phyloP scores from a whole-genome alignment of 2,329 filamentous ascomycete genomes.

The Nannizziopsis barbatae region DNA sequence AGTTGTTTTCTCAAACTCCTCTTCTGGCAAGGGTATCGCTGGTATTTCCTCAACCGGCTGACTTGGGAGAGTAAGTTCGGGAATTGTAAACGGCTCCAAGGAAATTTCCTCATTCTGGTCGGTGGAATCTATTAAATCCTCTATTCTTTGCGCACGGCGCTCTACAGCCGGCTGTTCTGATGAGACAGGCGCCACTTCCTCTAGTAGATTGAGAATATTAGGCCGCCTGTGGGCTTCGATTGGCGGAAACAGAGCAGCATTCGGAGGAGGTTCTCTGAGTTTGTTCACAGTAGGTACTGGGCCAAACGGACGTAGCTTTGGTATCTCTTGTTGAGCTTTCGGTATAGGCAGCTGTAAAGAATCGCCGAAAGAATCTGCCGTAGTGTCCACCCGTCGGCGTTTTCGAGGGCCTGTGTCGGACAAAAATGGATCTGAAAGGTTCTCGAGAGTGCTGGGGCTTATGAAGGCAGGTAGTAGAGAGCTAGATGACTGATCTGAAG shows the following conservation, averaged over 20 bases:
- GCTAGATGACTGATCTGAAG: slow-evolving; percentile 30
- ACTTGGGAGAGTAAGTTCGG: neutral
- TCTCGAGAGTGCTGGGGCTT: slow-evolving; percentile 38
- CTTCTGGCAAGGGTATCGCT: neutral
- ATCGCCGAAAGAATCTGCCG: slow-evolving; percentile 30
- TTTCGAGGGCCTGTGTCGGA: slow-evolving; percentile 32
- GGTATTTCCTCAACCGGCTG: neutral
- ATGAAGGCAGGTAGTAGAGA: slow-evolving; percentile 38
- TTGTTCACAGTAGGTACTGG: slow-evolving; percentile 45
- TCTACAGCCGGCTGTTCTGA: slow-evolving; percentile 14
- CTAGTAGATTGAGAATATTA: slow-evolving; percentile 29
- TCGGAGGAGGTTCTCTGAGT: slow-evolving; percentile 52
- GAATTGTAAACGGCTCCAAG: neutral
- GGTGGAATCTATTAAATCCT: slow-evolving; percentile 5
- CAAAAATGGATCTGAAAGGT: slow-evolving; percentile 33
- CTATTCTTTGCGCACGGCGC: slow-evolving; percentile 4
- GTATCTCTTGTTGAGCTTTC: slow-evolving; percentile 35
- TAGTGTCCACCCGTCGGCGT: slow-evolving; percentile 34
- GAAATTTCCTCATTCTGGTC: neutral
- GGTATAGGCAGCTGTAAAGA: slow-evolving; percentile 40
- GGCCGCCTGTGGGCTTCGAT: slow-evolving; percentile 43
- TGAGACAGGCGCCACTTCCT: slow-evolving; percentile 16
- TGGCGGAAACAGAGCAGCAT: slow-evolving; percentile 49
- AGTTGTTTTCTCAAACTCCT: neutral
- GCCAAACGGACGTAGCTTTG: slow-evolving; percentile 34